Base-by-base conservation (phyloP, 805 yeast genomes). In the Jamesozyma lodderae region DNA sequence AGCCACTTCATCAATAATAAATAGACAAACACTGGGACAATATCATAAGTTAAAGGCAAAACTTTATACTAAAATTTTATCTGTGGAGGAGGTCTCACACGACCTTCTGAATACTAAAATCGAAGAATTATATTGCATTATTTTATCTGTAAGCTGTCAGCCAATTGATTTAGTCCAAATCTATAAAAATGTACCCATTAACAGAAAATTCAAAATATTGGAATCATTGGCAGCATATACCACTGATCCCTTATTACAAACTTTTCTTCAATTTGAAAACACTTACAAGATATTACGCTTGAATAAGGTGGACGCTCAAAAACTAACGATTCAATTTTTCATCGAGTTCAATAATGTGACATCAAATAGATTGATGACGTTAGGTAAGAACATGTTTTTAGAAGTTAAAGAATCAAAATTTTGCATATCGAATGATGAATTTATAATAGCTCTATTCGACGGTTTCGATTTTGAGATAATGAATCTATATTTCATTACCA, bases 221-320 rank as follows among this genome's bases (percentile, higher is more conserved):
- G 41, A 47, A 15, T 22, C 41, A 2, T 23, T 56, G 14, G 44
- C 48, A 8, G 43, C 40, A 4, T 41, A 45, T 19, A 23, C 49
- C 14, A 40, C 47, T 1, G 53, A 54, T 33, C 44, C 46, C 9
- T 18, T 36, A n/a, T 41, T 49, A 4, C 55, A 49, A 37, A 50
- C 52, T 10, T 55, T 47, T 34, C 39, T 64, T 33, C 53, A 47
- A 17, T 53, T 64, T 33, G 57, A 57, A 14, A 55, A 60, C 32
- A 39, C 57, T 4, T 52, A 57, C 16, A 31, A 55, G 4, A 30
- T 43, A 9, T 42, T 55, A 5, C 38, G 44, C 1, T 17, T 43
- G 3, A 14, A 36, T 0, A 15, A 40, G 2, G 16, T 33, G 1
- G 10, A 11, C 0, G 19, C 28, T 0, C 25, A 39, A 11, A 43